phyloP scores from a whole-genome alignment of 23 red algal genomes.

The Gracilariopsis chorda region DNA sequence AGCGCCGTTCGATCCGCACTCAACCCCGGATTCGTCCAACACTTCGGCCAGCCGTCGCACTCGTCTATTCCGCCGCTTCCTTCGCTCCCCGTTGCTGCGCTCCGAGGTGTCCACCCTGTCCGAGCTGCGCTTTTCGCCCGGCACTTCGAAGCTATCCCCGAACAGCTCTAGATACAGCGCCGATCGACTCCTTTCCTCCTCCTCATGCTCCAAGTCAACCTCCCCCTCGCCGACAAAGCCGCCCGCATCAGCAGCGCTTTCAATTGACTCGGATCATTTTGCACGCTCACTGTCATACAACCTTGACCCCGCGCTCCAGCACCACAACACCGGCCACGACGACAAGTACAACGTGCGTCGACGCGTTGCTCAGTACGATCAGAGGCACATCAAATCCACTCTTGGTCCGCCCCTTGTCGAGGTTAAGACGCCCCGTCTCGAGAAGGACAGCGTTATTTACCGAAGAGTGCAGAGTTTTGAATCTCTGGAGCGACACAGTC shows the following conservation, averaged over 20 bases:
- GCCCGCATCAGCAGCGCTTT: neutral
- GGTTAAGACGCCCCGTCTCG: neutral
- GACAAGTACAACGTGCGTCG: neutral
- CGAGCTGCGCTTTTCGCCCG: neutral
- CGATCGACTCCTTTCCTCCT: neutral
- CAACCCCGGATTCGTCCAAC: neutral
- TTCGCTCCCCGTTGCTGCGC: neutral
- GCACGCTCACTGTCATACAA: neutral
- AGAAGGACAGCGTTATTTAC: constrained; percentile 1
- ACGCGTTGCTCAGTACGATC: neutral
- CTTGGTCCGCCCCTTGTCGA: neutral
- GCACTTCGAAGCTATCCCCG: neutral
- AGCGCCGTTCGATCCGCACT: neutral
- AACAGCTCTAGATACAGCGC: neutral
- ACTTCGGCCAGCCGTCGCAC: neutral
- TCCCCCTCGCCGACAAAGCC: constrained; percentile 3
- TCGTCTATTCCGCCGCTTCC: neutral
- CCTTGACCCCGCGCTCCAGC: neutral
- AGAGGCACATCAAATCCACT: constrained; percentile 2
- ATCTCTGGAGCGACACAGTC: neutral
- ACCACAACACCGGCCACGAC: neutral
- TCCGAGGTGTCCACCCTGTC: neutral
- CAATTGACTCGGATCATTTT: neutral
- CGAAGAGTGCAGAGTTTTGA: constrained; percentile 18
- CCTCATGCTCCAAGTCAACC: neutral